Evolutionary conservation across 23 red algal genomes (phyloP), one percentile per base, ranked within the genome.

Genomic region (Gracilaria gracilis): DNA sequence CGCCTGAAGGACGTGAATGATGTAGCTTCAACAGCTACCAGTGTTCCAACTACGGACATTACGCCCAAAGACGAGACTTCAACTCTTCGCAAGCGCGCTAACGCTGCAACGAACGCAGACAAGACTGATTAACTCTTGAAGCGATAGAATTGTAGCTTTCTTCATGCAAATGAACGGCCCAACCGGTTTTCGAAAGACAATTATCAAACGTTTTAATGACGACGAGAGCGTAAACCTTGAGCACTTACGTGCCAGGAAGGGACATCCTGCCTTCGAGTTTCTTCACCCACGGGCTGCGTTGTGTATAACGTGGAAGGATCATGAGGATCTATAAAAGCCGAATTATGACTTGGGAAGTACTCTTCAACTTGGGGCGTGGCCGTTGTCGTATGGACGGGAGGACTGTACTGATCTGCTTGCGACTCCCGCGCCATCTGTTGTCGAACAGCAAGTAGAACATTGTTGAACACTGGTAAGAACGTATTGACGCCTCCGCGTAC

Each of bases 381-480:
- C 25, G 35, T 49, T 33, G 62, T 31, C 47, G 53, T 28, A 59
- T 83, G 19, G 13, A 81, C 44, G 50, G 83, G 75, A 0, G 72
- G 75, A 15, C 47, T 75, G 29, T 82, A 32, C 24, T 81, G 73
- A 8, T 81, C 38, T 39, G 57, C 44, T 16, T 61, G 75, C 67
- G 62, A 27, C 51, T 62, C 57, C 38, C 38, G 21, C 32, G 51
- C 59, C 82, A 87, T 57, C 50, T 87, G 83, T 31, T 65, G 33
- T 38, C 92, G 82, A 13, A 83, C 79, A 23, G 92, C 67, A 34
- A 65, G 39, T 2, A 94, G 61, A 39, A 87, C 77, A 46, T 88
- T 87, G 55, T 94, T 94, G 66, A 94, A 94, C 55, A 84, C 38
- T 12, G 94, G 94, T 20, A 96, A 42, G 61, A 96, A 96, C 6